Evolutionary conservation across 2,329 filamentous ascomycete species (phyloP).

Genomic region (Epichloe baconii): DNA sequence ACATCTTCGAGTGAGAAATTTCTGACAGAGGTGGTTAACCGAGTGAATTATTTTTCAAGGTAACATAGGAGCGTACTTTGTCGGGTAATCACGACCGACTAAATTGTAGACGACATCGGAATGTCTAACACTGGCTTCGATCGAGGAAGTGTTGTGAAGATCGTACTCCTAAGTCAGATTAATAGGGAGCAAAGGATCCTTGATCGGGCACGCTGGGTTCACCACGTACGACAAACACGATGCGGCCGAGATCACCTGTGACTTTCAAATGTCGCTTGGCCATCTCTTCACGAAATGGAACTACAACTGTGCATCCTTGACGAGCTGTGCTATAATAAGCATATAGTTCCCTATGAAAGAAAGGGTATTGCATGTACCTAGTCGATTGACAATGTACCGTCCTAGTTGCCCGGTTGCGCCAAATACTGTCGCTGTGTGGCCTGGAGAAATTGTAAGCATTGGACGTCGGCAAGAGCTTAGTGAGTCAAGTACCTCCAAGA

Average conservation of each 20-base stretch:
- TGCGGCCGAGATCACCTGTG: conserved; percentile 80
- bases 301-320: conserved; percentile 84
- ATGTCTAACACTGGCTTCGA: conserved; percentile 92
- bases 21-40: conserved; percentile 32
- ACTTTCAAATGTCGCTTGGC: conserved; percentile 93
- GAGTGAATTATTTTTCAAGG: not conserved
- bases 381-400: conserved; percentile 91
- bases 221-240: conserved; percentile 64
- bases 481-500: conserved; percentile 55
- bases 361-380: conserved; percentile 40
- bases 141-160: conserved; percentile 82
- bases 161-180: conserved; percentile 63
- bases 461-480: conserved; percentile 1
- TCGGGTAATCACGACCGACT: conserved; percentile 86
- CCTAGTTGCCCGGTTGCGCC: conserved; percentile 92
- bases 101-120: conserved; percentile 97
- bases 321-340: conserved; percentile 43
- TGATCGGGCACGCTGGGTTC: not conserved
- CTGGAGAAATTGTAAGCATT: conserved; percentile 32
- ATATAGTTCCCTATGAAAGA: not conserved
- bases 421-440: conserved; percentile 94
- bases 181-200: conserved; percentile 1
- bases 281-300: conserved; percentile 97
- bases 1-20: conserved; percentile 92
- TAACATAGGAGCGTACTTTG: conserved; percentile 54